phyloP scores from a whole-genome alignment of 306 rosid species.

The Rosa multiflora region DNA sequence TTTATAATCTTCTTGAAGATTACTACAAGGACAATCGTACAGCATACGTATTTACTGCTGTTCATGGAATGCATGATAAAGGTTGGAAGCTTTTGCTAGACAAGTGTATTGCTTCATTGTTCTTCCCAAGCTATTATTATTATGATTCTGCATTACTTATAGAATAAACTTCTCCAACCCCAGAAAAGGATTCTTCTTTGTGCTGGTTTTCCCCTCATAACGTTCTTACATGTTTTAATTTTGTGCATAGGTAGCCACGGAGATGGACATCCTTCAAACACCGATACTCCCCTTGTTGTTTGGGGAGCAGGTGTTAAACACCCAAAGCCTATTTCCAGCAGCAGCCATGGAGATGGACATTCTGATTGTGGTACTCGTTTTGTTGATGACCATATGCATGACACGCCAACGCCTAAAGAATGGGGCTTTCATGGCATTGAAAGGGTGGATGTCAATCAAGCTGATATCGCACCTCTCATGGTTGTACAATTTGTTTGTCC shows the following conservation, averaged over 20 bases:
- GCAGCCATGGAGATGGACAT: constrained; percentile 44
- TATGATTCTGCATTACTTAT: background rate
- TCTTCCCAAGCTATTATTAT: constrained; percentile 1
- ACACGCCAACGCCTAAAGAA: constrained; percentile 69
- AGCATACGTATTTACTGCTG: constrained; percentile 81
- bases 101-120: constrained; percentile 16
- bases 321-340: constrained; percentile 68
- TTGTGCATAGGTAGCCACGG: constrained; percentile 77
- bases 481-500: constrained; percentile 35
- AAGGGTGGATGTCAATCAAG: constrained; percentile 93
- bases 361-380: constrained; percentile 67
- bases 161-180: background rate
- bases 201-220: constrained; percentile 21
- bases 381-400: constrained; percentile 82
- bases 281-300: constrained; percentile 91
- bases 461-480: constrained; percentile 94
- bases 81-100: constrained; percentile 46
- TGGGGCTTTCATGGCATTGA: constrained; percentile 83
- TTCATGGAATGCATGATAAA: constrained; percentile 94
- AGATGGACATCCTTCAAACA: constrained; percentile 91
- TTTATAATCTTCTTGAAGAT: constrained; percentile 67
- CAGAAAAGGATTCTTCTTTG: background rate
- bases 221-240: constrained; percentile 21
- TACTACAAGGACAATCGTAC: constrained; percentile 75
- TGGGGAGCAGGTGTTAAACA: constrained; percentile 92